A percentile compares a stretch with the other conserved stretches of the same genome.
Conservation (phyloP, 768 basidiomycete species). For the Naematelia encephala region DNA sequence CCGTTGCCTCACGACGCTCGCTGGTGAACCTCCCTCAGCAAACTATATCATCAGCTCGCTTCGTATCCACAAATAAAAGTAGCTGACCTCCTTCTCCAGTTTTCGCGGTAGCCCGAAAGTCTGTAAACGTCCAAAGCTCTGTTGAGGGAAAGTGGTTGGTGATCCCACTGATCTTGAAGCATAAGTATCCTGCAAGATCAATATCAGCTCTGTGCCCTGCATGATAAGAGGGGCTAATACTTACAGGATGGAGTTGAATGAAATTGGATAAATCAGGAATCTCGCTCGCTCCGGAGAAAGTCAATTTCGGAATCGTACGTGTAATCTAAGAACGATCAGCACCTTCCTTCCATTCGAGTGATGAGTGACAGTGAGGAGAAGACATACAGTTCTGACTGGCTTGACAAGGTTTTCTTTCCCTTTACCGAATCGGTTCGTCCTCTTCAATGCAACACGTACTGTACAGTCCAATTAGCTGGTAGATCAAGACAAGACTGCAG, state of each 20-base stretch:
- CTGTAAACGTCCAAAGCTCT: constrained; percentile 50
- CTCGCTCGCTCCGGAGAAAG: not conserved
- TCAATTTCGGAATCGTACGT: not conserved
- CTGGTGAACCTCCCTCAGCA: constrained; percentile 57
- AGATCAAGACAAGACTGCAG: not conserved
- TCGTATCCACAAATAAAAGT: not conserved
- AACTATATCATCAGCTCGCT: constrained; percentile 63
- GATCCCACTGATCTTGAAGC: constrained; percentile 23
- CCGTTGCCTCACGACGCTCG: constrained; percentile 66
- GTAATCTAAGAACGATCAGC: not conserved
- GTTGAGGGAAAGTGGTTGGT: constrained; percentile 26
- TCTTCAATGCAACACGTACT: not conserved
- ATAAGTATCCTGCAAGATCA: constrained; percentile 3
- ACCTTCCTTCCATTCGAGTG: not conserved
- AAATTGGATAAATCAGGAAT: not conserved
- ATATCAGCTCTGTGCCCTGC: not conserved
- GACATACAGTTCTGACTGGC: not conserved
- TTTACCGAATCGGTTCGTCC: not conserved
- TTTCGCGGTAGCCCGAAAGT: constrained; percentile 71
- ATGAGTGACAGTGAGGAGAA: not conserved
- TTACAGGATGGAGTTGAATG: not conserved
- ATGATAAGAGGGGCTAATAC: not conserved
- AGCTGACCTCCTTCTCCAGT: constrained; percentile 65
- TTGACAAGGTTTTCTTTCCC: not conserved
- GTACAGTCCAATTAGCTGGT: not conserved